A percentile compares a stretch with the other conserved stretches of the same genome.
These are phyloP conservation scores for Dionaea muscipula DNA, from an alignment of 179 eudicot species.

Conservation along the genomic window DNA sequence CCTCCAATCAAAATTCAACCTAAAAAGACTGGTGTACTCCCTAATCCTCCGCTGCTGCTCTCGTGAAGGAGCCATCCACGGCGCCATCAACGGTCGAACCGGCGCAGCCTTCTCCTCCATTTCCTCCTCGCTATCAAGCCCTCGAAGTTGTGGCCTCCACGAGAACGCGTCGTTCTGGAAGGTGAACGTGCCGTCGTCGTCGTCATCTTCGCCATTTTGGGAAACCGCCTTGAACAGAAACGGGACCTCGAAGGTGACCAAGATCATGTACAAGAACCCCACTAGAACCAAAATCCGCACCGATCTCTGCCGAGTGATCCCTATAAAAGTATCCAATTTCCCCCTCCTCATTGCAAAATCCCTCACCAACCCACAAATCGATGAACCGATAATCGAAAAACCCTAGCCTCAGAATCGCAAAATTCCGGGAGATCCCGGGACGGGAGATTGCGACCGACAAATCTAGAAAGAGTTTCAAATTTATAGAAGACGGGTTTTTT, in stretches of 20 bases:
- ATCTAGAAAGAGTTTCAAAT: too few relatives aligned
- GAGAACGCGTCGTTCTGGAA: conserved; percentile 26
- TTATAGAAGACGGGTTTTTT: too few relatives aligned
- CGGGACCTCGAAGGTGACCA: conserved; percentile 55
- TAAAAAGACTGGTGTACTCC: conserved; percentile 32
- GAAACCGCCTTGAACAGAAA: conserved; percentile 43
- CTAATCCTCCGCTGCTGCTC: background rate
- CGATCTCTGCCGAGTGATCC: conserved; percentile 15
- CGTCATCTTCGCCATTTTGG: background rate
- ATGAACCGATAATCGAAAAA: too few relatives aligned
- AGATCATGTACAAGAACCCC: conserved; percentile 40
- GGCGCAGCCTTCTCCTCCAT: conserved; percentile 35
- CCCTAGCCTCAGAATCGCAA: too few relatives aligned
- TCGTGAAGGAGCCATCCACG: conserved; percentile 8
- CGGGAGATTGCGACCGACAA: too few relatives aligned
- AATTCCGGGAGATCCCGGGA: too few relatives aligned
- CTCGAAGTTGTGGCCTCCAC: conserved; percentile 7
- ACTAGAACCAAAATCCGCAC: conserved; percentile 32
- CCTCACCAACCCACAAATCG: too few relatives aligned
- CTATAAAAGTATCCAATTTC: too few relatives aligned
- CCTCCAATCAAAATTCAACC: conserved; percentile 35
- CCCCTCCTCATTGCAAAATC: too few relatives aligned
- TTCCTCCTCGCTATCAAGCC: conserved; percentile 39
- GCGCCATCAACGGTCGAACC: conserved; percentile 31
- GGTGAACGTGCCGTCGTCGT: conserved; percentile 13